Evolutionary conservation across 805 yeast species (phyloP).

Genomic region (Schizosaccharomyces pombe): DNA sequence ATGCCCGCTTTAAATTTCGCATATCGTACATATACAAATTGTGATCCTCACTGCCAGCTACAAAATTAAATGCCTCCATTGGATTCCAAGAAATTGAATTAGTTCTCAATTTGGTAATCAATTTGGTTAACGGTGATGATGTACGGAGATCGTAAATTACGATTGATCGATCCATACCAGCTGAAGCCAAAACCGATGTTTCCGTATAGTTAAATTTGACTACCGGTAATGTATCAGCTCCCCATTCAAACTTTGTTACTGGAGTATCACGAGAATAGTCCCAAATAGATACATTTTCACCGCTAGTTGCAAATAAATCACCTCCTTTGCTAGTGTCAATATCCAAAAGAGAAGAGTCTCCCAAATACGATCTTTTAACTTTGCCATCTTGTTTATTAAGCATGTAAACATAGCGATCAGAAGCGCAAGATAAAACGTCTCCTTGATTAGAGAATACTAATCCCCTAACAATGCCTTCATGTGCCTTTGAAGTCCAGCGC

Average conservation of each 20-base stretch:
- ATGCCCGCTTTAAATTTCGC: slow-evolving; percentile 65
- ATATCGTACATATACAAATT: slow-evolving; percentile 87
- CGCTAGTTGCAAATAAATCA: slow-evolving; percentile 69
- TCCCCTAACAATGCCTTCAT: slow-evolving; percentile 74
- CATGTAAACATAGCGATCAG: slow-evolving; percentile 67
- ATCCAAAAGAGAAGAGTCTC: slow-evolving; percentile 6
- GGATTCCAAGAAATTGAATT: slow-evolving; percentile 91
- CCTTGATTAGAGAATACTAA: slow-evolving; percentile 46
- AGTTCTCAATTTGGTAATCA: slow-evolving; percentile 58
- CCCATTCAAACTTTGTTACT: slow-evolving; percentile 68
- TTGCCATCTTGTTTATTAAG: slow-evolving; percentile 30
- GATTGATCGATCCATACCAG: slow-evolving; percentile 76
- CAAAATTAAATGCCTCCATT: slow-evolving; percentile 87
- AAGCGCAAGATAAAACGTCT: slow-evolving; percentile 55
- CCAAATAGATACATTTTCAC: slow-evolving; percentile 81
- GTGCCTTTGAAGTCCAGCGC: slow-evolving; percentile 58
- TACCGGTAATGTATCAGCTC: slow-evolving; percentile 67
- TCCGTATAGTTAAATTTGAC: slow-evolving; percentile 81
- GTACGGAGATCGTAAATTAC: slow-evolving; percentile 80
- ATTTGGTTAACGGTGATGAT: slow-evolving; percentile 74
- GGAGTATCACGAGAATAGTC: slow-evolving; percentile 62
- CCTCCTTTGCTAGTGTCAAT: slow-evolving; percentile 37
- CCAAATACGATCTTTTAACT: background rate
- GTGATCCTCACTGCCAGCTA: slow-evolving; percentile 82
- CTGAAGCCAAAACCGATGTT: slow-evolving; percentile 65